Conservation (phyloP, 164 flowering plant species). For the Saururus chinensis region DNA sequence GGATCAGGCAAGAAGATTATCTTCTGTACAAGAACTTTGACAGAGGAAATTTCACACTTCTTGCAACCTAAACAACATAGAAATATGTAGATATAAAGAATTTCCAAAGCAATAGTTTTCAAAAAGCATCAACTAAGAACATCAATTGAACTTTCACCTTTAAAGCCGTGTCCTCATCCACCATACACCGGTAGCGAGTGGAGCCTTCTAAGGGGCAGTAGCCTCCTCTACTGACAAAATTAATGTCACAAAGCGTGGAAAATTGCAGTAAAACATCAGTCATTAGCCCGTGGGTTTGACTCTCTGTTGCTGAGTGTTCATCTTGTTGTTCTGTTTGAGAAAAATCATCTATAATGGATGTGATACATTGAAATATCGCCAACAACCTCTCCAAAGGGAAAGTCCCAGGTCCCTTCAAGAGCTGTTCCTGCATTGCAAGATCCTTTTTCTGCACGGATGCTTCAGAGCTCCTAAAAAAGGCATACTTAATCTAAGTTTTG, state of each 20-base stretch:
- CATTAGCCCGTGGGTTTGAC: conserved; percentile 38
- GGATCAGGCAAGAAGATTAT: conserved; percentile 17
- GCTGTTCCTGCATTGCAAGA: conserved; percentile 55
- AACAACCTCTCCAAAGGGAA: conserved; percentile 85
- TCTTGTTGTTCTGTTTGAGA: conserved; percentile 34
- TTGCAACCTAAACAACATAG: conserved; percentile 60
- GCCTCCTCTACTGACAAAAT: conserved; percentile 75
- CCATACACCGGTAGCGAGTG: conserved; percentile 60
- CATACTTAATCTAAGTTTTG: background rate
- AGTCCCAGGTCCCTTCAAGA: conserved; percentile 91
- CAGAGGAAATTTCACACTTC: conserved; percentile 77
- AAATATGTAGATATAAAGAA: no score
- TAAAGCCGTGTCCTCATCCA: conserved; percentile 73
- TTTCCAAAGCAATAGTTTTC: no score
- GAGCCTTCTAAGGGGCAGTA: conserved; percentile 90
- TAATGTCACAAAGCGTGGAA: conserved; percentile 88
- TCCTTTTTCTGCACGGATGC: conserved; percentile 59
- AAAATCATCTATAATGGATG: conserved; percentile 50
- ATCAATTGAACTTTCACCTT: conserved; percentile 35
- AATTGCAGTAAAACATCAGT: conserved; percentile 83
- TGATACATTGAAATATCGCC: conserved; percentile 87
- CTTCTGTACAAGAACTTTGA: conserved; percentile 73
- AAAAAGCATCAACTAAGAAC: no score
- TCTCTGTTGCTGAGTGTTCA: conserved; percentile 17
- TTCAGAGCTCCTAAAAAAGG: conserved; percentile 56